A percentile compares a stretch with the other conserved stretches of the same genome.
These are phyloP conservation scores for Vickermania spadyakhi DNA, from an alignment of 208 protist genomes.

Conservation along the genomic window DNA sequence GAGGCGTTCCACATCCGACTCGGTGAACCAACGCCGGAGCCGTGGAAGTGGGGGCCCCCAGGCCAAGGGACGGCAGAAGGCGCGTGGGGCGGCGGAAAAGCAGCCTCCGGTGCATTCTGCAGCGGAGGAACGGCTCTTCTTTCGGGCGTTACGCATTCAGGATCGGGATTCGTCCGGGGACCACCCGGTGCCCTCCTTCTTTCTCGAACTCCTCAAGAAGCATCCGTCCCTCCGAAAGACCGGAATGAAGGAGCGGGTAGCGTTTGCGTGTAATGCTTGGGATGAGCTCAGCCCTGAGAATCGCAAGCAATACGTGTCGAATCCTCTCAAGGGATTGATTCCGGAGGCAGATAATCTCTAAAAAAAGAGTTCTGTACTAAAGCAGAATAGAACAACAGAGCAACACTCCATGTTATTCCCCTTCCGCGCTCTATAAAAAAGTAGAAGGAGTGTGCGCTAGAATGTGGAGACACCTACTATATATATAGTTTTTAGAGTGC, in stretches of 20 bases:
- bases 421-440: not conserved
- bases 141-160: slow-evolving; percentile 73
- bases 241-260: slow-evolving; percentile 81
- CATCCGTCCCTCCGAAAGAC: slow-evolving; percentile 78
- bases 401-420: not conserved
- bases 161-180: slow-evolving; percentile 58
- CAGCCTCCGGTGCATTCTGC: too few relatives aligned
- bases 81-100: too few relatives aligned
- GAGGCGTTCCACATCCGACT: too few relatives aligned
- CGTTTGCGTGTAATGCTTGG: slow-evolving; percentile 71
- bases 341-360: slow-evolving; percentile 10
- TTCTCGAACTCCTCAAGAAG: slow-evolving; percentile 63
- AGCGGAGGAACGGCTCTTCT: slow-evolving; percentile 59
- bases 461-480: too few relatives aligned
- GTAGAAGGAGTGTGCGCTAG: too few relatives aligned
- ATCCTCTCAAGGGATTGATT: slow-evolving; percentile 75
- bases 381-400: not conserved
- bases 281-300: slow-evolving; percentile 47
- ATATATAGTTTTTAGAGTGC: too few relatives aligned
- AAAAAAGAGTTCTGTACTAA: not conserved
- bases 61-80: too few relatives aligned
- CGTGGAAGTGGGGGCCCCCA: too few relatives aligned
- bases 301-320: slow-evolving; percentile 57
- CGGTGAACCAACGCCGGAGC: too few relatives aligned
- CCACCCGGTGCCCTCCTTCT: slow-evolving; percentile 78